phyloP scores from a whole-genome alignment of 176 grass and related monocot genomes.

The Eleusine indica region DNA sequence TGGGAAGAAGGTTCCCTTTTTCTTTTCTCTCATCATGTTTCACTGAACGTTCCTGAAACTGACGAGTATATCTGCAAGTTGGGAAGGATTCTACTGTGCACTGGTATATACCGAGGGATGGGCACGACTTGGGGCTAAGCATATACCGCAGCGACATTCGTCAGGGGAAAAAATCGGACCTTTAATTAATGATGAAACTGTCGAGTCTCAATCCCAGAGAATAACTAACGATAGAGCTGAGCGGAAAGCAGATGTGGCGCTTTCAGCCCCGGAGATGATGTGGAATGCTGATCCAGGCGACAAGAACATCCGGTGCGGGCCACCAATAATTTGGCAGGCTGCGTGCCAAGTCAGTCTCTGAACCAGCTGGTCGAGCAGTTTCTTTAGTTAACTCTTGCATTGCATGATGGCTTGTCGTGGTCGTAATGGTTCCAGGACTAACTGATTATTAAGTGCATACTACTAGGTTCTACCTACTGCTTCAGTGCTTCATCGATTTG shows the following conservation, averaged over 20 bases:
- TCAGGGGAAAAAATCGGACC: background rate
- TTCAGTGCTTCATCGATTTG: too few species aligned
- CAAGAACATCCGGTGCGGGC: background rate
- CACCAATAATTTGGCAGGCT: background rate
- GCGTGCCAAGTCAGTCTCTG: background rate
- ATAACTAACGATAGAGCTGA: background rate
- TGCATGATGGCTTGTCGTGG: background rate
- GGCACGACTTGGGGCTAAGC: too few species aligned
- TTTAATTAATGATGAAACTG: background rate
- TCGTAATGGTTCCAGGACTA: background rate
- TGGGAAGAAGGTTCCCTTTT: background rate
- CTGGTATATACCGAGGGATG: background rate
- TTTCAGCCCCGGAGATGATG: conserved; percentile 2
- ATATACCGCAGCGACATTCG: background rate
- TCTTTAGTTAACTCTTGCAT: background rate
- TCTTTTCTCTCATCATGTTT: background rate
- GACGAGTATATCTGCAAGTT: background rate
- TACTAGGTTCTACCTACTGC: too few species aligned
- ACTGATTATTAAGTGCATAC: too few species aligned
- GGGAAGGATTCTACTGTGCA: background rate
- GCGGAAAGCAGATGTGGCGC: background rate
- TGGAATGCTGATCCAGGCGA: conserved; percentile 19
- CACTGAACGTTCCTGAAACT: too few species aligned
- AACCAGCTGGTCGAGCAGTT: background rate
- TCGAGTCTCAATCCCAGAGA: background rate